Conservation (phyloP, 176 grass and related monocot species). For the Elaeis guineensis region DNA sequence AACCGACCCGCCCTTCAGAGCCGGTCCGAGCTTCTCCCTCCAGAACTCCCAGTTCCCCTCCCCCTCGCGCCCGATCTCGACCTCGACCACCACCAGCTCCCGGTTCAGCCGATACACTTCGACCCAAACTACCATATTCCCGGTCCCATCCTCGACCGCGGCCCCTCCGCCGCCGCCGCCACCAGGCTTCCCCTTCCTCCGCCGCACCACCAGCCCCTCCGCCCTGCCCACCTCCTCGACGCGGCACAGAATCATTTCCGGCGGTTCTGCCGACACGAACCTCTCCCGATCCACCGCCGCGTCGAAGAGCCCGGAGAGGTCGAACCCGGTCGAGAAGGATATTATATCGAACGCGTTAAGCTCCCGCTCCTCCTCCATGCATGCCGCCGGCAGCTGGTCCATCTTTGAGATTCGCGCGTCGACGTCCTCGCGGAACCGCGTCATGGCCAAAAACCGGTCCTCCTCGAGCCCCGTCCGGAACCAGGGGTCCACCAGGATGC, state of each 20-base stretch:
- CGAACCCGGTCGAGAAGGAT: slow-evolving; percentile 15
- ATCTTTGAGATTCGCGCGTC: neutral
- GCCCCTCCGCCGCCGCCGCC: neutral
- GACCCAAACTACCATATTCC: slow-evolving; percentile 21
- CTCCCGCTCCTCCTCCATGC: slow-evolving; percentile 3
- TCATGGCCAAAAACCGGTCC: slow-evolving; percentile 13
- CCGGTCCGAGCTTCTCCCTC: slow-evolving; percentile 20
- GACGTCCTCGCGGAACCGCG: slow-evolving; percentile 1
- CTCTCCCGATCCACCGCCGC: slow-evolving; percentile 5
- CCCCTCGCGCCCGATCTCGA: slow-evolving; percentile 7
- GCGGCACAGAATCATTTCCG: slow-evolving; percentile 14
- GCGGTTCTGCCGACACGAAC: slow-evolving; percentile 3
- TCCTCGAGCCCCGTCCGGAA: slow-evolving; percentile 25
- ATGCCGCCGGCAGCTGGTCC: neutral
- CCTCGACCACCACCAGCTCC: slow-evolving; percentile 22
- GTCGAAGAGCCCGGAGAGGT: slow-evolving; percentile 26
- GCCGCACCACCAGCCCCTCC: slow-evolving; percentile 4
- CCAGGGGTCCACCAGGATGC: slow-evolving; percentile 28
- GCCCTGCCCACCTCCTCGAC: slow-evolving; percentile 21
- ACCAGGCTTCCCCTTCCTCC: slow-evolving; percentile 20
- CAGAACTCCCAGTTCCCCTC: slow-evolving; percentile 13
- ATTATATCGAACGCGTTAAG: slow-evolving; percentile 36
- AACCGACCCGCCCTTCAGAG: neutral
- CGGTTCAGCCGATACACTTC: slow-evolving; percentile 21
- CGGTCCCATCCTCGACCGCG: slow-evolving; percentile 15